Base-by-base conservation (phyloP, 371 early-diverging fungal genomes). In the Syncephalastrum contaminatum region DNA sequence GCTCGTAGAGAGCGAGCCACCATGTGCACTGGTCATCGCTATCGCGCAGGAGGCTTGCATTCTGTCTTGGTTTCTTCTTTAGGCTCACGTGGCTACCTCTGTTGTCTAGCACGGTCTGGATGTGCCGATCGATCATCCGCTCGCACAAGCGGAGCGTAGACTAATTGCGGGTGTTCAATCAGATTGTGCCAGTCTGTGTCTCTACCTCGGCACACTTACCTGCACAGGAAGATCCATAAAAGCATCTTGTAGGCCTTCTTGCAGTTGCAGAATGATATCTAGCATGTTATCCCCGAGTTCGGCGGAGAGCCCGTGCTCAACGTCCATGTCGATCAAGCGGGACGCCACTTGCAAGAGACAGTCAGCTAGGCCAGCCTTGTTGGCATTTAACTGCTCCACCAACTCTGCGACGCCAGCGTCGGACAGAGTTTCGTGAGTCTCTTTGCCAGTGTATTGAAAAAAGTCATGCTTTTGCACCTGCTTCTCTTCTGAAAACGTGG, bases 351-450 rank as follows among this genome's bases (percentile, higher is more conserved):
- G 67, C 46, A 73, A 72, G 19, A 82, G 59, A 30, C 66, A 63
- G 39, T 72, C 75, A 5, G 60, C 30, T 7, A 70, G 59, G 8
- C 82, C 82, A 21, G 78, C 75, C 46, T 82, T 80, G 13, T 51
- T 53, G n/a, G 48, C 54, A 30, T 82, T 82, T 1, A 69, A 43
- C 0, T 53, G 41, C n/a, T 49, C 27, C 24, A 81, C 60, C 48
- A 72, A 70, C 4, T 59, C 58, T 4, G 53, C 39, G 7, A 75
- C 54, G 12, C 39, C 19, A 10, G 44, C 46, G 24, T 58, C 30
- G 14, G 27, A 12, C 10, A 30, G 36, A 12, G 36, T 30, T 30
- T 6, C 12, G 10, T 30, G 36, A 10, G 36, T 2, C 10, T 30
- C 36, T 30, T 12, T 0, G 12, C 36, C 10, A 12, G 36, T 10